Conservation (phyloP, 805 yeast genomes). For the Myxozyma nipponensis region DNA sequence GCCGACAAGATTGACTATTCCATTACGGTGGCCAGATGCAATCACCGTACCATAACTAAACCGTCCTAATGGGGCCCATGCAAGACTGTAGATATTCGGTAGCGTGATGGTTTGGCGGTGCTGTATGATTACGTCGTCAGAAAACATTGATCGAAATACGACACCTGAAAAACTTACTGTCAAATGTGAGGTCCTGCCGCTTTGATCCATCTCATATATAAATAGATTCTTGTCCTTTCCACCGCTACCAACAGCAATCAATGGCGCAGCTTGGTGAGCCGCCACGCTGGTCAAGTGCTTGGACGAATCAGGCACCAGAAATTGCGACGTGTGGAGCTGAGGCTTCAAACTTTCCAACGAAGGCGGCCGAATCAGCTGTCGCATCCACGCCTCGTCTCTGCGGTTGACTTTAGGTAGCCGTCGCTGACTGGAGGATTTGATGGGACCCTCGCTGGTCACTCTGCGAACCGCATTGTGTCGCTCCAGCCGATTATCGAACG, state of each 20-base stretch:
- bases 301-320: conserved; percentile 40
- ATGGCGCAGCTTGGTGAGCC: conserved; percentile 37
- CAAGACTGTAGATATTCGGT: conserved; percentile 49
- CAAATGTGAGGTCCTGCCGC: no score
- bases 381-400: conserved; percentile 27
- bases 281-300: conserved; percentile 39
- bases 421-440: neutral
- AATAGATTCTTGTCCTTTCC: conserved; percentile 46
- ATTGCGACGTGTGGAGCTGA: conserved; percentile 27
- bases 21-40: conserved; percentile 70
- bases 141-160: conserved; percentile 41
- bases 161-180: conserved; percentile 30
- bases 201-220: conserved; percentile 52
- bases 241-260: conserved; percentile 57
- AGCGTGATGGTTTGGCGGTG: conserved; percentile 58
- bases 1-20: conserved; percentile 66
- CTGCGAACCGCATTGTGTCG: conserved; percentile 27
- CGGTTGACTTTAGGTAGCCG: conserved; percentile 13
- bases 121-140: neutral
- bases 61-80: conserved; percentile 40
- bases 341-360: conserved; percentile 20
- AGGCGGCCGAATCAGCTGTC: conserved; percentile 22
- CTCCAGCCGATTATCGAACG: conserved; percentile 9
- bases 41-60: conserved; percentile 45
- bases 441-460: neutral